Base-by-base conservation (phyloP, 139 green algal species). In the Chlamydomonas sp. region DNA sequence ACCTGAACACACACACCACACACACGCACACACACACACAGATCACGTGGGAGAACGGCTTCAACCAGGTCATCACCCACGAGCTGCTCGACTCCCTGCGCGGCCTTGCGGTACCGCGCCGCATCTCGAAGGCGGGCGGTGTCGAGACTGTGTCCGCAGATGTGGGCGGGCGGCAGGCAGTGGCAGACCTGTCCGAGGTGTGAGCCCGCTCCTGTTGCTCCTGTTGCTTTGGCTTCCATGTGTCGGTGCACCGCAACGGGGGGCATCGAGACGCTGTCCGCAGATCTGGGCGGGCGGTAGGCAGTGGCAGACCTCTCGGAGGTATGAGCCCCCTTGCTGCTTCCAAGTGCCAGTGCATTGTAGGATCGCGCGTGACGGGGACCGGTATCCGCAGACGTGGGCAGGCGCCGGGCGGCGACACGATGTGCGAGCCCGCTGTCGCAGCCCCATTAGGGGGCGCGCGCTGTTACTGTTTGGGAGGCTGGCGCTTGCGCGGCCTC, bases 11-110 rank as follows among this genome's bases (percentile, higher is more conserved):
- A n/a, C n/a, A n/a, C n/a, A n/a, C n/a, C n/a, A n/a, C n/a, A n/a
- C n/a, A n/a, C n/a, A n/a, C n/a, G n/a, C n/a, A n/a, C n/a, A 54
- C 43, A 54, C 13, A 16, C 39, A 8, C 43, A 4, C 77, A 89
- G 80, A 93, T 96, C 69, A 73, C 61, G 2, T 95, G 90, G 89
- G 49, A 89, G 66, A 90, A 96, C 43, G 87, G 90, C 29, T 94
- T 95, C 83, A 95, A 90, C 71, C 88, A 95, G 83, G 67, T 79
- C 0, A 67, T 67, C 8, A 65, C 76, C 35, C 79, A 75, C 39
- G 77, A 83, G 69, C 57, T 79, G 36, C 69, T 83, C 36, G 73
- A 79, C 30, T 60, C 63, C 31, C 49, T 83, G 36, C 36, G 73
- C 3, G 0, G 10, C 3, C 33, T 75, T 13, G 69, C 64, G 1